Evolutionary conservation across 2,329 filamentous ascomycete genomes (phyloP), one percentile per base, ranked within the genome.

Genomic region (Fusarium fracticaudum): DNA sequence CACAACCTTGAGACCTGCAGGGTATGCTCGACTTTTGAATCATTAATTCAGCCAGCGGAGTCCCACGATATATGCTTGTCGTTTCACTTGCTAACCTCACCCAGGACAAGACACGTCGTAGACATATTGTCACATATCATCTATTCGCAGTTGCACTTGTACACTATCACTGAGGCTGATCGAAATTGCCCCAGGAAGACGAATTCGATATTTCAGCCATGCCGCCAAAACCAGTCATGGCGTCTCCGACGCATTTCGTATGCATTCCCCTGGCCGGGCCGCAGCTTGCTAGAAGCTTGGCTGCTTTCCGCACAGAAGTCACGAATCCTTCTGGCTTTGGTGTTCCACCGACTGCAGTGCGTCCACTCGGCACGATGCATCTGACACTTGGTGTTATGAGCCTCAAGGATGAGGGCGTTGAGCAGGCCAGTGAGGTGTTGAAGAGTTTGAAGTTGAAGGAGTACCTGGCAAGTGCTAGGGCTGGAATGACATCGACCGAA

Each of bases 341-440:
- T 11, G 83, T 96, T 15, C 92, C 93, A 0, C 80, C 85, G 38
- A 88, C 88, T 62, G 94, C 94, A 4, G 84, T 98, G 58, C 87
- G 95, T 35, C 94, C 94, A 0, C 83, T 94, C 1, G 93, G 94
- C 1, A 95, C 94, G 3, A 83, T 98, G 54, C 96, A 98, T 82
- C 85, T 97, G 6, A 98, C 95, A 0, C 86, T 98, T 0, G 95
- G 95, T 0, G 93, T 97, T 3, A 95, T 98, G 93, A 92, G 89
- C 73, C 87, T 98, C 15, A 82, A 86, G 7, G 86, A 84, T 6
- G 82, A 85, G 6, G 85, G 87, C 9, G 72, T 89, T 12, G 83
- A 83, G 8, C 81, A 76, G 44, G 87, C 87, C 4, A 77, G 83
- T 20, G 81, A 80, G 43, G 69, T 87, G 45, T 79, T 88, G 29